phyloP scores from a whole-genome alignment of 2,329 filamentous ascomycete species.

The Akanthomyces muscarius region DNA sequence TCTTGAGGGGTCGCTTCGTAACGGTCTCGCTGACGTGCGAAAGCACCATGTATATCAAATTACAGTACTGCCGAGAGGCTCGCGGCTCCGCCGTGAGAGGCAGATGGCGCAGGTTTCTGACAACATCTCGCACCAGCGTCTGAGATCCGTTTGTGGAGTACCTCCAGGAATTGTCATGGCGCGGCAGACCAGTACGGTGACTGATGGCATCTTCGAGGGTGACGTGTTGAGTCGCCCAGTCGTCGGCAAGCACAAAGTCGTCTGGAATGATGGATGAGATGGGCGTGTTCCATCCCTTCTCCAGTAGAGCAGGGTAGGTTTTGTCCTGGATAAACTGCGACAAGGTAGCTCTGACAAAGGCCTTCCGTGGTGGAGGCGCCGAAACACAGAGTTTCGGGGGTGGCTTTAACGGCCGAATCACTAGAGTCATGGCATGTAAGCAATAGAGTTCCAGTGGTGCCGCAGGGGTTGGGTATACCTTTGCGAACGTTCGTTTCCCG shows the following conservation, averaged over 20 bases:
- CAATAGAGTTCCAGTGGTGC: neutral
- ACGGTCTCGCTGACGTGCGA: conserved; percentile 38
- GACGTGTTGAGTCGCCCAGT: conserved; percentile 37
- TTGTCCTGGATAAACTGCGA: conserved; percentile 43
- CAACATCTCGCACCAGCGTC: conserved; percentile 23
- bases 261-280: conserved; percentile 39
- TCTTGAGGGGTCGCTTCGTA: conserved; percentile 29
- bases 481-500: too few relatives aligned
- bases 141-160: conserved; percentile 23
- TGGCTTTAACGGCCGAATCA: conserved; percentile 31
- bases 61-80: conserved; percentile 40
- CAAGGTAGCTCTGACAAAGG: conserved; percentile 44
- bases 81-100: conserved; percentile 38
- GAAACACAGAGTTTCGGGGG: conserved; percentile 44
- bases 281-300: conserved; percentile 40
- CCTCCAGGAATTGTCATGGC: conserved; percentile 33
- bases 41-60: conserved; percentile 41
- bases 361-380: conserved; percentile 49
- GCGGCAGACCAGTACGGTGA: conserved; percentile 45
- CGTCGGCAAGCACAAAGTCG: conserved; percentile 42
- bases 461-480: too few relatives aligned
- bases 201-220: conserved; percentile 47
- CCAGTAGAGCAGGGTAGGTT: neutral
- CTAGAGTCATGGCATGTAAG: too few relatives aligned
- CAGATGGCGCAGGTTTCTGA: conserved; percentile 38